Base-by-base conservation (phyloP, 441 rosid genomes). In the Arabidopsis lyrata region DNA sequence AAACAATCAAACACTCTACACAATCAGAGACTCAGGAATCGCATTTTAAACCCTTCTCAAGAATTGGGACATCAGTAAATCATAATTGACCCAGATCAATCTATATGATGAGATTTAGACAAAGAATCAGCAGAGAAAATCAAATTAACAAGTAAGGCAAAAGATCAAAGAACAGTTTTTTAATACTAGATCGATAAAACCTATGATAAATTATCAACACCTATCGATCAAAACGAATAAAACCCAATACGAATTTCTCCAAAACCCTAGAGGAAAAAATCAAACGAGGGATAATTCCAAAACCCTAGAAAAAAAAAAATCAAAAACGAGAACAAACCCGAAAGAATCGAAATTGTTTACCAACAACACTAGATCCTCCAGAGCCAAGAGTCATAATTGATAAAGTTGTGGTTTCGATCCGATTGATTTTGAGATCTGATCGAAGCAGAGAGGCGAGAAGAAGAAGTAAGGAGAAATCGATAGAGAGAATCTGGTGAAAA, bases 291-390 rank as follows among this genome's bases (percentile, higher is more conserved):
- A 29, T 29, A 3, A 29, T 27, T 29, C 32, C 36, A 70, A 76
- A 76, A 50, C 78, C 78, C 68, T 65, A 49, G 63, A 20, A 48
- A 45, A 53, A n/a, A n/a, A 54, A 67, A 8, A 10, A 7, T 57
- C 31, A 61, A 61, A 61, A 61, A 61, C 41, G 24, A 58, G 32
- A 53, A 53, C 45, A 73, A 42, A 66, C 35, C 15, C 39, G 59
- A 55, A 8, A 50, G 42, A 50, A 65, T 41, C 59, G 64, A 71
- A 68, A 68, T 34, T 54, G 3, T 86, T 82, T 39, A 91, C 98
- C 98, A 64, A 94, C 98, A 80, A 91, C 96, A 80, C 97, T 86
- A 49, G 98, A 94, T 94, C 95, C 98, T 82, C 92, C 98, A 44
- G 98, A 91, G 85, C 97, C 95, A 78, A 93, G 95, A 86, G 97